Conservation (phyloP, 1,284 basidiomycete genomes). For the Serendipita sp. region DNA sequence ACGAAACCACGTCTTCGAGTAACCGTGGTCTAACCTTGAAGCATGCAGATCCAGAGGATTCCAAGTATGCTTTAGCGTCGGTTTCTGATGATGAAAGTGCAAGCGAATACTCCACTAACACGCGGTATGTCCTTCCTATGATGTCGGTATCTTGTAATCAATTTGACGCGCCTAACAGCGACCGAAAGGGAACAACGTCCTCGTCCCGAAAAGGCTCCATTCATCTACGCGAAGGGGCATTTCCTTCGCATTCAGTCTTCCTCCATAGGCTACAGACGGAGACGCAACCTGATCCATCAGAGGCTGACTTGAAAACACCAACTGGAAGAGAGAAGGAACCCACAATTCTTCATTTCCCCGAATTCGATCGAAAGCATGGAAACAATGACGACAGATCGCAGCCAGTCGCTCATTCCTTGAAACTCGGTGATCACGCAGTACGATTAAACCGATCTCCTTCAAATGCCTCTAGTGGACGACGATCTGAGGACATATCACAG, state of each 20-base stretch:
- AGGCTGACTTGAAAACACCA: slow-evolving; percentile 11
- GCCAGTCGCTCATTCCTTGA: not conserved
- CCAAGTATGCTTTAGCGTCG: slow-evolving; percentile 2
- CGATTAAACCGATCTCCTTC: not conserved
- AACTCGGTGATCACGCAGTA: slow-evolving; percentile 4
- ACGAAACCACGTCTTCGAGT: too few relatives aligned
- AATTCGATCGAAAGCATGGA: not conserved
- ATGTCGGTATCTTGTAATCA: not conserved
- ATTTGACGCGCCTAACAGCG: not conserved
- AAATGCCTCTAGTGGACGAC: not conserved
- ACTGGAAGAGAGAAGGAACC: slow-evolving; percentile 23
- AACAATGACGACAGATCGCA: slow-evolving; percentile 6
- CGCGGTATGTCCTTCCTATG: not conserved
- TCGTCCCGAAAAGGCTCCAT: not conserved
- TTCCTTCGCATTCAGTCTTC: slow-evolving; percentile 35
- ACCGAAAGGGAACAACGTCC: not conserved
- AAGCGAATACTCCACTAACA: not conserved
- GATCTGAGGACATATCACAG: not conserved
- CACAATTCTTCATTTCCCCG: slow-evolving; percentile 17
- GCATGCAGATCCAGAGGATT: not conserved
- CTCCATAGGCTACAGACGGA: slow-evolving; percentile 20
- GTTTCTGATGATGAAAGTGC: slow-evolving; percentile 2
- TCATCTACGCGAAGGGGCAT: slow-evolving; percentile 47
- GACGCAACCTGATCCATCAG: slow-evolving; percentile 10
- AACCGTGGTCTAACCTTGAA: too few relatives aligned